Evolutionary conservation across 768 basidiomycete genomes (phyloP).

Genomic region (Erythrobasidium yunnanense): DNA sequence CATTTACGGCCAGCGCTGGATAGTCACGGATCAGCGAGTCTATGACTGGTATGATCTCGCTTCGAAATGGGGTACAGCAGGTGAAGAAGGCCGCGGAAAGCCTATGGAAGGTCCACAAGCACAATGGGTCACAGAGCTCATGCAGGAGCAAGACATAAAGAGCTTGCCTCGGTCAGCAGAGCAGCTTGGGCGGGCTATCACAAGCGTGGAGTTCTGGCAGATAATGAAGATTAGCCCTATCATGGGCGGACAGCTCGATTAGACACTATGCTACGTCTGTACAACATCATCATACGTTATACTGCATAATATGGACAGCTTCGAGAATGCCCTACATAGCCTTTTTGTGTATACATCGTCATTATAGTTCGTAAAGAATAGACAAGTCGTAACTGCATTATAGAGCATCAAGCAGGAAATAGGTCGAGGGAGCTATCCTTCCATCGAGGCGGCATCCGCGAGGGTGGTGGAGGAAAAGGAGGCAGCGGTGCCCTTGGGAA

Average conservation of each 20-base stretch:
- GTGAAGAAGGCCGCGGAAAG: not conserved
- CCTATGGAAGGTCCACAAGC: constrained; percentile 44
- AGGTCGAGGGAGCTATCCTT: no score
- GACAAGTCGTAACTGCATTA: no score
- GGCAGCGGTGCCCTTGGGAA: no score
- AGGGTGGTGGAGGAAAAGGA: no score
- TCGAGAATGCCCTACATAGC: no score
- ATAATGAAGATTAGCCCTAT: constrained; percentile 34
- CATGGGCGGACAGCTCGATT: constrained; percentile 22
- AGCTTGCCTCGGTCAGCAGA: constrained; percentile 51
- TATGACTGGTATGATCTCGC: constrained; percentile 64
- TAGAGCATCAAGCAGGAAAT: no score
- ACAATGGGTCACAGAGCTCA: constrained; percentile 53
- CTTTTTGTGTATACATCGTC: no score
- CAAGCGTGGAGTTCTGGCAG: constrained; percentile 55
- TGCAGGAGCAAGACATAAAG: constrained; percentile 48
- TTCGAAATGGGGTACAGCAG: constrained; percentile 48
- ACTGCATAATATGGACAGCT: no score
- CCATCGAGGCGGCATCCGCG: no score
- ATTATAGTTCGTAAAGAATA: no score
- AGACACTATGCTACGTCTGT: no score
- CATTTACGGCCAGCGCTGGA: constrained; percentile 51
- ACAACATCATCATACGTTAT: no score
- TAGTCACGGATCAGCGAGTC: constrained; percentile 37
- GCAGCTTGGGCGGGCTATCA: constrained; percentile 50